phyloP scores from a whole-genome alignment of 352 stramenopile genomes.

The Globisporangium ultimum region DNA sequence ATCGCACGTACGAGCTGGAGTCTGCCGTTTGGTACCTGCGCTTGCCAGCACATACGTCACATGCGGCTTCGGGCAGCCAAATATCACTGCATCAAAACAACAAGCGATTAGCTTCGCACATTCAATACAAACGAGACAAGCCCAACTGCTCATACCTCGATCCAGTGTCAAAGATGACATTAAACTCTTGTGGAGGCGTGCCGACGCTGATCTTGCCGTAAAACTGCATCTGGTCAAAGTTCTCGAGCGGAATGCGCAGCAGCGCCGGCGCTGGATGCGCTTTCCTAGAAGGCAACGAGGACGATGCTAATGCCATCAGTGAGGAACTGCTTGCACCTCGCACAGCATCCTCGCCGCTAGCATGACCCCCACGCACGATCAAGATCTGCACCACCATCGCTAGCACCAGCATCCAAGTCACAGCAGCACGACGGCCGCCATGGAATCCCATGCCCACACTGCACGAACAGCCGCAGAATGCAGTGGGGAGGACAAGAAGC shows the following conservation, averaged over 20 bases:
- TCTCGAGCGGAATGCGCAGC: constrained; percentile 65
- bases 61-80: constrained; percentile 46
- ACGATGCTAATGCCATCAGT: background rate
- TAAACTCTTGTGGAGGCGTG: constrained; percentile 57
- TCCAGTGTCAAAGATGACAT: constrained; percentile 78
- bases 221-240: constrained; percentile 79
- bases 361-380: no score
- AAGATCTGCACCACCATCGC: background rate
- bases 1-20: constrained; percentile 33
- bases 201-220: constrained; percentile 55
- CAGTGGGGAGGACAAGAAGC: no score
- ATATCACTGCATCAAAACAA: constrained; percentile 31
- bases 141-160: constrained; percentile 26
- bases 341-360: background rate
- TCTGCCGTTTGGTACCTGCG: constrained; percentile 31
- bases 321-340: background rate
- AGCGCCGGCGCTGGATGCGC: constrained; percentile 5
- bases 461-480: background rate
- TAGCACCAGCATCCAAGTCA: background rate
- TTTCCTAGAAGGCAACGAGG: background rate
- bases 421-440: no score
- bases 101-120: background rate
- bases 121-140: background rate
- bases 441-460: background rate
- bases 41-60: constrained; percentile 36